Evolutionary conservation across 2,329 filamentous ascomycete genomes (phyloP), one percentile per base, ranked within the genome.

Genomic region (Botryosphaeria agaves): DNA sequence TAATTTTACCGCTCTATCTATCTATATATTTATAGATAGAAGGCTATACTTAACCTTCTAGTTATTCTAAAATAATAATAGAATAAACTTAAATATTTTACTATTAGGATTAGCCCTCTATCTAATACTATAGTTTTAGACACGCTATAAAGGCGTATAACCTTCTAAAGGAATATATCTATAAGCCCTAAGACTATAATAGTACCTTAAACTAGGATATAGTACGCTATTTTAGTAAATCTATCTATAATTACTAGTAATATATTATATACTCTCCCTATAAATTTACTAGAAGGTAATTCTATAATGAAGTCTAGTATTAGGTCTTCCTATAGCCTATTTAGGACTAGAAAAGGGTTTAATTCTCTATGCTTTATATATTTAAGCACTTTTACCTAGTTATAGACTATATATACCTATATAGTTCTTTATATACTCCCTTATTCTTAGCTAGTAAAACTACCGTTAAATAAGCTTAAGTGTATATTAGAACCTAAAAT

Each of bases 1-100:
- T 39, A 30, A 28, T 38, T 39, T n/a, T 26, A 18, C 5, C 29
- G 12, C 16, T 37, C 24, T 2, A 26, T 37, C 16, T 39, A 26
- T n/a, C 31, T 28, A 27, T 39, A 26, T n/a, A 18, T 39, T 18
- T 39, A 34, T n/a, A 18, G 33, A 18, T 39, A 26, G 23, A 38
- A 39, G 2, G 32, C 33, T 33, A 28, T 39, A 18, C 6, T 25
- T 19, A 39, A 26, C 28, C 26, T 30, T 5, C 28, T 14, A n/a
- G 29, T 32, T 6, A 38, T 25, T 17, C 23, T 14, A 5, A 19
- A 17, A 4, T 31, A 11, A 14, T 28, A 35, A 9, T 12, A 33
- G 18, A 37, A 31, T 3, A 32, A 25, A 11, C 24, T 27, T 32
- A 29, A 39, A 14, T 30, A 37, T 20, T 31, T 7, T 8, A 27